phyloP scores from a whole-genome alignment of 140 eudicot genomes.

The Flaveria floridana region DNA sequence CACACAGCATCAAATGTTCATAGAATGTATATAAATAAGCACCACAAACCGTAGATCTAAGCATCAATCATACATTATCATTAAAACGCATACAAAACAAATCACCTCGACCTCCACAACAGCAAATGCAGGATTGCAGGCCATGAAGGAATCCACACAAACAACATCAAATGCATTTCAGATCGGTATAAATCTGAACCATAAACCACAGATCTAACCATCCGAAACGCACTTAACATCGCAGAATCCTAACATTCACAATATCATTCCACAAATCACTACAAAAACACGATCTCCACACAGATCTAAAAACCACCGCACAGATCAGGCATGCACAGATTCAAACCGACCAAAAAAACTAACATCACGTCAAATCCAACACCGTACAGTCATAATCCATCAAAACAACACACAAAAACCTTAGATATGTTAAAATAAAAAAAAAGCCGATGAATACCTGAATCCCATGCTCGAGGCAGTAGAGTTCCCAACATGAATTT shows the following conservation, averaged over 20 bases:
- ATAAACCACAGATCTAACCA: slow-evolving; percentile 21
- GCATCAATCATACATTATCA: background rate
- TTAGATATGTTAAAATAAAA: slow-evolving; percentile 25
- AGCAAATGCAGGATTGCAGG: background rate
- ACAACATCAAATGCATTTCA: background rate
- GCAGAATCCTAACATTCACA: background rate
- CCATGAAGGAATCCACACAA: background rate
- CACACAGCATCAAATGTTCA: background rate
- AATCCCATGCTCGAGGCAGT: slow-evolving; percentile 60
- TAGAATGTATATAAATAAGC: background rate
- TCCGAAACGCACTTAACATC: background rate
- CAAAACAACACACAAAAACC: background rate
- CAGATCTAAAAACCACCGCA: slow-evolving; percentile 12
- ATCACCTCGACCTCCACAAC: background rate
- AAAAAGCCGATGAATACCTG: slow-evolving; percentile 35
- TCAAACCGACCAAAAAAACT: background rate
- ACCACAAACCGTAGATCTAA: slow-evolving; percentile 16
- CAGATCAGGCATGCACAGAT: background rate
- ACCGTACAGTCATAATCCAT: background rate
- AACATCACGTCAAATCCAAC: background rate
- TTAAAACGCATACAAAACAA: background rate
- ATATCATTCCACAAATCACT: background rate
- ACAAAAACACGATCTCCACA: background rate
- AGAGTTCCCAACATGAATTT: slow-evolving; percentile 61
- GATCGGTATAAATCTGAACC: background rate